Evolutionary conservation across 2,329 filamentous ascomycete species (phyloP), one percentile per base, ranked within the genome.

Genomic region (Lithohypha guttulata): DNA sequence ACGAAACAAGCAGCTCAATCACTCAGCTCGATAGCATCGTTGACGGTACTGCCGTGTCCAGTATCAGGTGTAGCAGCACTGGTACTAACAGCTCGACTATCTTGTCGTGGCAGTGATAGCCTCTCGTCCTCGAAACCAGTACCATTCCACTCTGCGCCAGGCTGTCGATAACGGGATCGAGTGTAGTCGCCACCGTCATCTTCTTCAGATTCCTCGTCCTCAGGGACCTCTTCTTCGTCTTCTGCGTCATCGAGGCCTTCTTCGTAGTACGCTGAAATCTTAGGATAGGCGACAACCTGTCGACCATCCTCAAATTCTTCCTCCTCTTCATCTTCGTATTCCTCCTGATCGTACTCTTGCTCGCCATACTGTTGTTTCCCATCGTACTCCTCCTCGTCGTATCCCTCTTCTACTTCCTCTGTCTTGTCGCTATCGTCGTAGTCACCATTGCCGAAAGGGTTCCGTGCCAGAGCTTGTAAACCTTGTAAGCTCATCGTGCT

Each of bases 1-100:
- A n/a, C n/a, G n/a, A 28, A 28, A 14, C 11, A 28, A 10, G 4
- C 11, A 10, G 26, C 9, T 28, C 26, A 43, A 42, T 53, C 50
- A 41, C 49, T 50, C 42, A 53, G 36, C 18, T 48, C 49, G 28
- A 53, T 37, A 1, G 50, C 50, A 33, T 51, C 50, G 19, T 53
- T 49, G 18, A 36, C 37, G 11, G 42, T 51, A 7, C 34, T 46
- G 6, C 50, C 50, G 5, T 44, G 42, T 27, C 39, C 43, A 18
- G 45, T 40, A 33, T 46, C 44, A 17, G 46, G 45, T 14, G 40
- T 26, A 25, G 43, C 42, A 23, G 27, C 40, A n/a, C n/a, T n/a
- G n/a, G n/a, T n/a, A 31, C 15, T 22, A 17, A 26, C 30, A 21
- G 15, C 32, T 10, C 30, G 13, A 23, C 32, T 31, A 3, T 25